These are phyloP conservation scores for Debaryomycetaceae sp. DNA, from an alignment of 1,139 yeast species.

Conservation along the genomic window DNA sequence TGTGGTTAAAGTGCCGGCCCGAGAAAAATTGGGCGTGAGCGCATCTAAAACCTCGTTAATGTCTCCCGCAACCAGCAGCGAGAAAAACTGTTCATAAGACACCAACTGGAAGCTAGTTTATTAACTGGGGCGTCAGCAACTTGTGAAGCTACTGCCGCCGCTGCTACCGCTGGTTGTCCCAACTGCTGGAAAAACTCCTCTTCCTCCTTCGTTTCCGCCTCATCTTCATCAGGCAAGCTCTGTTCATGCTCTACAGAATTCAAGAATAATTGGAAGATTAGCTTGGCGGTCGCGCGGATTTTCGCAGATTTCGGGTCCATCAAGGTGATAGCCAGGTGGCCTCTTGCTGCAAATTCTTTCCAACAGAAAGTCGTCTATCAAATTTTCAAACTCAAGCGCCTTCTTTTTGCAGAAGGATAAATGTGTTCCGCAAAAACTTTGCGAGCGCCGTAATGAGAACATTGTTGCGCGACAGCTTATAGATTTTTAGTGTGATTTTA, in stretches of 20 bases:
- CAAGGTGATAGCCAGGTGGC: conserved; percentile 75
- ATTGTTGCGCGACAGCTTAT: conserved; percentile 46
- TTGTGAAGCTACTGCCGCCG: conserved; percentile 1
- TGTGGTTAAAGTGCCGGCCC: conserved; percentile 14
- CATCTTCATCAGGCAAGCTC: conserved; percentile 38
- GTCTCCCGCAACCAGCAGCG: conserved; percentile 21
- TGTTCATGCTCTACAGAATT: conserved; percentile 58
- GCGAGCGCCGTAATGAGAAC: conserved; percentile 84
- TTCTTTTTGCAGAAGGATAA: conserved; percentile 64
- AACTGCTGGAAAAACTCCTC: conserved; percentile 21
- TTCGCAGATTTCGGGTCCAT: conserved; percentile 58
- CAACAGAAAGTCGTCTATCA: conserved; percentile 58
- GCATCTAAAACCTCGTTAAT: conserved; percentile 27
- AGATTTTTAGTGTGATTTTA: conserved; percentile 56
- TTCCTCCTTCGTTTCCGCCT: conserved; percentile 21
- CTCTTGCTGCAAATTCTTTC: conserved; percentile 73
- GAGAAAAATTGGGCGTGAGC: conserved; percentile 32
- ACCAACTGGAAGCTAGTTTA: conserved; percentile 21
- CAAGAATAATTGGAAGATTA: conserved; percentile 55
- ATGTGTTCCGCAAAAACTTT: conserved; percentile 73
- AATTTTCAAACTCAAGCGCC: conserved; percentile 56
- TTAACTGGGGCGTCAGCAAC: too few relatives aligned
- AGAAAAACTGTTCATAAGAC: conserved; percentile 24
- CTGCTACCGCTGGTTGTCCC: conserved; percentile 20
- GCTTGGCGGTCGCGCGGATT: conserved; percentile 64